phyloP scores from a whole-genome alignment of 1,139 yeast species.

The Lodderomyces pseudojiufengensis region DNA sequence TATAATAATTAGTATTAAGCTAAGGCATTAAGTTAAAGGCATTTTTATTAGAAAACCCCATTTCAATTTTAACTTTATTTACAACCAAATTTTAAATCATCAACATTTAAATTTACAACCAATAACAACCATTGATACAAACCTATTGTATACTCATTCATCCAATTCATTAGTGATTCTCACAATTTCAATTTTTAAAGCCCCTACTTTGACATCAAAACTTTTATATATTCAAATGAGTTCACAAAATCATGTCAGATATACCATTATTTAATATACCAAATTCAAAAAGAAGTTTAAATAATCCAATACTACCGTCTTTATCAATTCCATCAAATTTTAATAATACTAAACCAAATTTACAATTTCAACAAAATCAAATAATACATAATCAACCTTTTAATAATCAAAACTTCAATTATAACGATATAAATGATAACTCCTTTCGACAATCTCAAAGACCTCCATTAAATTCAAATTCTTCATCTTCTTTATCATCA shows the following conservation, averaged over 20 bases:
- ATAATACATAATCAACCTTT: not conserved
- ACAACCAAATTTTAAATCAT: too few relatives aligned
- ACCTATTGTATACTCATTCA: too few relatives aligned
- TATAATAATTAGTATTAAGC: too few relatives aligned
- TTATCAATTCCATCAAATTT: slow-evolving; percentile 13
- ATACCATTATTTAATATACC: slow-evolving; percentile 17
- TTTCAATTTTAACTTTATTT: too few relatives aligned
- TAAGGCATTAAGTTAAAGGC: too few relatives aligned
- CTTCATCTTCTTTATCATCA: slow-evolving; percentile 10
- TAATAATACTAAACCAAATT: slow-evolving; percentile 9
- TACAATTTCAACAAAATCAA: slow-evolving; percentile 1
- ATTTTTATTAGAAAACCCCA: too few relatives aligned
- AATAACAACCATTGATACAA: too few relatives aligned
- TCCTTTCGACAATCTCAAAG: slow-evolving; percentile 2
- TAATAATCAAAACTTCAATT: slow-evolving; percentile 1
- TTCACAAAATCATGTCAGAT: slow-evolving; percentile 12
- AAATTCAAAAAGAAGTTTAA: slow-evolving; percentile 12
- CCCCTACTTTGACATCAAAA: too few relatives aligned
- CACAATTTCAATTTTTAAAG: too few relatives aligned
- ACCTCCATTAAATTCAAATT: slow-evolving; percentile 2
- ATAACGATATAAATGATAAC: not conserved
- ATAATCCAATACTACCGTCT: slow-evolving; percentile 12
- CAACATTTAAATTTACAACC: too few relatives aligned
- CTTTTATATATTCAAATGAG: too few relatives aligned
- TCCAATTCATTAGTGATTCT: too few relatives aligned